Base-by-base conservation (phyloP, 2,329 filamentous ascomycete species). In the Fusarium cicatricum region DNA sequence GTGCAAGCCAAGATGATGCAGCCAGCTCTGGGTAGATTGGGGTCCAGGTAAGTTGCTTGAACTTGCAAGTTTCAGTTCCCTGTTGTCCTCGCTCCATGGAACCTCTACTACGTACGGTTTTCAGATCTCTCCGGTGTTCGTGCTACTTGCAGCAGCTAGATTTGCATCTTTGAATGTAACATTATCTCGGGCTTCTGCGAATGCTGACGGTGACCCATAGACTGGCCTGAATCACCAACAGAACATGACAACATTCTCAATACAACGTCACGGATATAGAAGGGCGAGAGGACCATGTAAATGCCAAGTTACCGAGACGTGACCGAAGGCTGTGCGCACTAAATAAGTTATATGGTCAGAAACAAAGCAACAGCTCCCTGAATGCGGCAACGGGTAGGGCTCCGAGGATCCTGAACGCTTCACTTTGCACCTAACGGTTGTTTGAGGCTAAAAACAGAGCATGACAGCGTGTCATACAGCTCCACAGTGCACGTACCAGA, bases 401-500 rank as follows among this genome's bases (percentile, higher is more conserved):
- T 51, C 34, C 41, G 38, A 32, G 31, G 38, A 41, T 43, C 31
- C 28, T 38, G 29, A 52, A 47, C 42, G 36, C 50, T 53, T 45
- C 15, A 31, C 21, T 46, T 52, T 55, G 5, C 11, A 29, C 21
- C 16, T 33, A 49, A 19, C 29, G 17, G 15, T 15, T 19, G 50
- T 39, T 52, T 44, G 33, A 34, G 17, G 34, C 42, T 51, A 49
- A 55, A 52, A 47, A 38, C 38, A 51, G 37, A 47, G 47, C 38
- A 38, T 54, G 56, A 54, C 56, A 64, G 48, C 56, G 53, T 58
- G 51, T 42, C 48, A 43, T 44, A 19, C 32, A 49, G 32, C 41
- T 45, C 32, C 29, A 44, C 42, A 34, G 31, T 28, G 44, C 41
- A 43, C 39, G 10, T 51, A 21, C 31, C 28, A 36, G 45, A 41